Conservation (phyloP, 2,329 filamentous ascomycete species). For the Botrytis elliptica region DNA sequence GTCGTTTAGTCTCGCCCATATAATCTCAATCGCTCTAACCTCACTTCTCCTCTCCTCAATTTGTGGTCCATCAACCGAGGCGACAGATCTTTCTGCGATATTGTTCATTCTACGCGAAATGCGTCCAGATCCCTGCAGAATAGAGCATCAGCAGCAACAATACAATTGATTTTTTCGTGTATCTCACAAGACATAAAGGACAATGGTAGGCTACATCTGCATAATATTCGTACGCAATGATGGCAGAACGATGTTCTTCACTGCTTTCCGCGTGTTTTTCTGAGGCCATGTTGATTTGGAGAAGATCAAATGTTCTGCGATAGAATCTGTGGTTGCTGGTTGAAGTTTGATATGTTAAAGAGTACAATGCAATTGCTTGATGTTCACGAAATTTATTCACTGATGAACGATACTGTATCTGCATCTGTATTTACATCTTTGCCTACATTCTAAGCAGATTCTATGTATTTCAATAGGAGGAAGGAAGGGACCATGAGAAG, state of each 20-base stretch:
- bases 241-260: background rate
- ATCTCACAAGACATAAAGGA: background rate
- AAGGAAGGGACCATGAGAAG: background rate
- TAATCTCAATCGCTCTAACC: background rate
- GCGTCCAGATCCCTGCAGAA: background rate
- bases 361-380: background rate
- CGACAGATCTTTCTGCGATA: background rate
- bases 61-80: no score
- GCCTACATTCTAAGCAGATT: rapidly evolving
- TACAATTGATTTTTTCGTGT: background rate
- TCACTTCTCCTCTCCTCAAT: background rate
- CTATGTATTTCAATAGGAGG: background rate
- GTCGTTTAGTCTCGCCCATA: background rate
- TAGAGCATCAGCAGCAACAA: background rate
- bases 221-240: background rate
- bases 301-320: background rate
- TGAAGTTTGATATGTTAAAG: background rate
- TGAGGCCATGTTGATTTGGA: background rate
- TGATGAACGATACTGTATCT: background rate
- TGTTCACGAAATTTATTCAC: background rate
- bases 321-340: background rate
- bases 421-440: background rate
- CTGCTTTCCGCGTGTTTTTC: background rate
- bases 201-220: background rate
- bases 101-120: background rate